Evolutionary conservation across 345 rosid genomes (phyloP).

Genomic region (Syzygium oleosum): DNA sequence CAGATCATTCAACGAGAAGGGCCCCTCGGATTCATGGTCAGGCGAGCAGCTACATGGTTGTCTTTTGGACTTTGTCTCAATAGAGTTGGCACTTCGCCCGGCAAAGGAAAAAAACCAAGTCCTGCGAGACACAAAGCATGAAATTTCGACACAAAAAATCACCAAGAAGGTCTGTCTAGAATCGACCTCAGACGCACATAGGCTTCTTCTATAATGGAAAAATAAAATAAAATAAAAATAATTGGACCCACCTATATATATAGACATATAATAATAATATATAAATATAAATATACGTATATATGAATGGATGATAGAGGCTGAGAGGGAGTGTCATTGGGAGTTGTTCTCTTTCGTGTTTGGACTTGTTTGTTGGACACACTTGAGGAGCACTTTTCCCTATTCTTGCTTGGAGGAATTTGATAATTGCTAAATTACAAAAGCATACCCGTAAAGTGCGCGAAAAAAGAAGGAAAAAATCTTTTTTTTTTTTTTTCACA

Average conservation of each 20-base stretch:
- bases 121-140: background rate
- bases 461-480: background rate
- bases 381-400: constrained; percentile 1
- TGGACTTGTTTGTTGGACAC: constrained; percentile 8
- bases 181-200: background rate
- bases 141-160: background rate
- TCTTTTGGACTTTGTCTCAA: background rate
- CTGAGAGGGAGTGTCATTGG: constrained; percentile 1
- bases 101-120: background rate
- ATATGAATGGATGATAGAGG: background rate
- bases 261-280: too few relatives aligned
- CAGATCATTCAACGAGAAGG: background rate
- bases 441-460: constrained; percentile 1
- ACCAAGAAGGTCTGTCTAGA: background rate
- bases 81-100: background rate
- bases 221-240: background rate
- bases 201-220: background rate
- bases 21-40: background rate
- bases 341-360: background rate
- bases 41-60: background rate
- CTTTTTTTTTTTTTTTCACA: background rate
- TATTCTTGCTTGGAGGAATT: constrained; percentile 1
- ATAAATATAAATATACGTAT: too few relatives aligned
- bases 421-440: constrained; percentile 8
- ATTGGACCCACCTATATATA: background rate